Evolutionary conservation across 2,329 filamentous ascomycete species (phyloP), one percentile per base, ranked within the genome.

Genomic region (Diaporthe helianthi): DNA sequence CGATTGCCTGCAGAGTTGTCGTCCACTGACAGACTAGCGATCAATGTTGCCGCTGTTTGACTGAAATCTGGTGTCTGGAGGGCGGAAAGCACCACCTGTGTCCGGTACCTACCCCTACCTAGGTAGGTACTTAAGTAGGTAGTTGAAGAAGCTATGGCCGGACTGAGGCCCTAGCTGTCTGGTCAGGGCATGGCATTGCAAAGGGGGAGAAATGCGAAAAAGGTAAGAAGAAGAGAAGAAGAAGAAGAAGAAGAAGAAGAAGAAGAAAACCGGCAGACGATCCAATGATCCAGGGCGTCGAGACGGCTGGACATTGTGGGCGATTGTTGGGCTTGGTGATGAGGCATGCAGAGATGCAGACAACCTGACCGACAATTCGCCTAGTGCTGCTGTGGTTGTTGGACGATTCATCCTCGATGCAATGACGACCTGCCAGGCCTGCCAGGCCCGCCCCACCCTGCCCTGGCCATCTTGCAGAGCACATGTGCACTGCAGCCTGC

Each of bases 341-440:
- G 41, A 63, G 58, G 41, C 41, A n/a, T 46, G 58, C 58, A 63
- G 58, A 63, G 58, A 49, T 41, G 44, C 44, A 49, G 33, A 33
- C 24, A 47, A 46, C 4, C 58, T 63, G 58, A 63, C 58, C 58
- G 58, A 63, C 58, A 63, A 49, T 63, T 63, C 58, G 58, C 49
- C 58, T 61, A 26, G 22, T 58, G 54, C n/a, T n/a, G n/a, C n/a
- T n/a, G n/a, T n/a, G n/a, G n/a, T 44, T 58, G 55, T 33, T 61
- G 41, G 33, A 46, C 38, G 55, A 61, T 61, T 33, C 38, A 46
- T 46, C 58, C 58, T 63, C 58, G 58, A 63, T 49, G 58, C 58
- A 63, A 44, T 63, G 58, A 63, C 58, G 44, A 49, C 29, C 15
- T 47, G 44, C 58, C 41, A 33, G 47, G 44, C 29, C 15, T 47